These are phyloP conservation scores for Limnomonas spitsbergensis DNA, from an alignment of 139 green algal species.

Conservation along the genomic window DNA sequence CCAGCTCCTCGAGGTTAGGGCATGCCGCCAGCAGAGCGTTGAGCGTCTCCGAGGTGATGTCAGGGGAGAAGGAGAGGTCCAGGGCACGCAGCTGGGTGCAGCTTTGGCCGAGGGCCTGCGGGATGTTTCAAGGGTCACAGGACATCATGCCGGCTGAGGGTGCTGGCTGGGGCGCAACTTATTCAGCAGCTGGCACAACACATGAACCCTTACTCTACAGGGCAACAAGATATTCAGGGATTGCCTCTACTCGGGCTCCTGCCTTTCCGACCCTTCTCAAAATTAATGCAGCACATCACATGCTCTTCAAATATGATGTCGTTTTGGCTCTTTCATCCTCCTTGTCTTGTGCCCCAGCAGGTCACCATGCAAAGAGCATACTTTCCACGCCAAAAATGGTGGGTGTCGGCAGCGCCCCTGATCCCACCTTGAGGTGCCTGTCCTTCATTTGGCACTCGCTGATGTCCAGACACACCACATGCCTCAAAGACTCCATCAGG, in stretches of 20 bases:
- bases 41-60: not conserved
- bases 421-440: not conserved
- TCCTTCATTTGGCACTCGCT: constrained; percentile 6
- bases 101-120: not conserved
- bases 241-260: too few species aligned
- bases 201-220: too few species aligned
- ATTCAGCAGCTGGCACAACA: too few species aligned
- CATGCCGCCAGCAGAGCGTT: not conserved
- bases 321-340: not conserved
- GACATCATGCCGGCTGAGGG: not conserved
- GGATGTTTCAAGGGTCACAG: not conserved
- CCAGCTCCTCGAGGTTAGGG: constrained; percentile 1
- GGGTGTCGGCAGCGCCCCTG: too few species aligned
- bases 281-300: not conserved
- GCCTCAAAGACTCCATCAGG: not conserved
- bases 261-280: too few species aligned
- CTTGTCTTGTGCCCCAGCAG: not conserved
- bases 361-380: too few species aligned
- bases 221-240: too few species aligned
- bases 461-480: constrained; percentile 6
- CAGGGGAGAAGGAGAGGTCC: not conserved
- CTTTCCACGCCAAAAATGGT: too few species aligned
- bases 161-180: not conserved
- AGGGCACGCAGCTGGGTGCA: constrained; percentile 6
- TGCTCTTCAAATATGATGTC: not conserved